phyloP scores from a whole-genome alignment of 345 rosid genomes.

The Brassica napus region Da-Ae NC_063447.1:12215501-12216000 shows the following conservation, averaged over 20 bases:
- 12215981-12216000: not conserved
- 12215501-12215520: not conserved
- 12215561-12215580: not conserved
- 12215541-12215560: not conserved
- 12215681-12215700: not conserved
- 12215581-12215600: not conserved
- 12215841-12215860: not conserved
- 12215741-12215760: not conserved
- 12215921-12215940: not conserved
- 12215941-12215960: not conserved
- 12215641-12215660: not conserved
- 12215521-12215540: not conserved
- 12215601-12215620: no score
- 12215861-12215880: not conserved
- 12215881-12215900: not conserved
- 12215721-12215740: not conserved
- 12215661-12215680: no score
- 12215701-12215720: not conserved
- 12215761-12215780: not conserved
- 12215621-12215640: not conserved
- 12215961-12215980: not conserved
- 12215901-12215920: not conserved
- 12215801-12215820: not conserved
- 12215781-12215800: not conserved
- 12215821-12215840: constrained; percentile 6